A percentile compares a stretch with the other conserved stretches of the same genome.
These are phyloP conservation scores for Monotropa hypopitys DNA, from an alignment of 179 eudicot species.

Conservation along the genomic window DNA sequence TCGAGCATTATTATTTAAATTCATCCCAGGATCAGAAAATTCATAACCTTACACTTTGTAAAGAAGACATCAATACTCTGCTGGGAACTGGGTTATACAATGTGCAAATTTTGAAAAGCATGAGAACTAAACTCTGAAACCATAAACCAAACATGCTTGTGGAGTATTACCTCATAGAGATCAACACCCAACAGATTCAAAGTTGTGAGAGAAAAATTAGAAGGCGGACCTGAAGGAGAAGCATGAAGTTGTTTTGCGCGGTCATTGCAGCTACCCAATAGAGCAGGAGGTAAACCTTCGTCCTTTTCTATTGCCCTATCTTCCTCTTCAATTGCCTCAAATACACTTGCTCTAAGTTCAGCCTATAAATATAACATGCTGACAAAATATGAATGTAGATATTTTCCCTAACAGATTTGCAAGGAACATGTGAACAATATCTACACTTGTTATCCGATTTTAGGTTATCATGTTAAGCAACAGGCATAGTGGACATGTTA, in stretches of 20 bases:
- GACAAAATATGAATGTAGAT: conserved; percentile 1
- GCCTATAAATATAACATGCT: conserved; percentile 35
- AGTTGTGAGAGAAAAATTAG: background rate
- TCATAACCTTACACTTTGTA: background rate
- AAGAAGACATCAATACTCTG: background rate
- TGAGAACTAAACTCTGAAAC: background rate
- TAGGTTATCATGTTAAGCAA: background rate
- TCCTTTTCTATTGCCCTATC: conserved; percentile 71
- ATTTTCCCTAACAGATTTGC: background rate
- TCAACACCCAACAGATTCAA: background rate
- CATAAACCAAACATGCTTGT: background rate
- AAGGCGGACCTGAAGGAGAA: conserved; percentile 70
- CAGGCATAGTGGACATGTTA: background rate
- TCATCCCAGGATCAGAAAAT: background rate
- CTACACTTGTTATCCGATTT: background rate
- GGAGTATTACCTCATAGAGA: background rate
- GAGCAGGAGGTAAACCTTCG: conserved; percentile 82
- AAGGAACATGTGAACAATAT: background rate
- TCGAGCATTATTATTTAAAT: background rate
- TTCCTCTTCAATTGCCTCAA: conserved; percentile 98
- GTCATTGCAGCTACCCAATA: conserved; percentile 94
- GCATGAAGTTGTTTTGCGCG: conserved; percentile 90
- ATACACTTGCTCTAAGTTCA: conserved; percentile 91
- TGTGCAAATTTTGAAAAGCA: background rate
- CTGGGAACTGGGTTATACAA: background rate